These are phyloP conservation scores for Boletus bicolor DNA, from an alignment of 768 basidiomycete species.

Conservation along the genomic window DNA sequence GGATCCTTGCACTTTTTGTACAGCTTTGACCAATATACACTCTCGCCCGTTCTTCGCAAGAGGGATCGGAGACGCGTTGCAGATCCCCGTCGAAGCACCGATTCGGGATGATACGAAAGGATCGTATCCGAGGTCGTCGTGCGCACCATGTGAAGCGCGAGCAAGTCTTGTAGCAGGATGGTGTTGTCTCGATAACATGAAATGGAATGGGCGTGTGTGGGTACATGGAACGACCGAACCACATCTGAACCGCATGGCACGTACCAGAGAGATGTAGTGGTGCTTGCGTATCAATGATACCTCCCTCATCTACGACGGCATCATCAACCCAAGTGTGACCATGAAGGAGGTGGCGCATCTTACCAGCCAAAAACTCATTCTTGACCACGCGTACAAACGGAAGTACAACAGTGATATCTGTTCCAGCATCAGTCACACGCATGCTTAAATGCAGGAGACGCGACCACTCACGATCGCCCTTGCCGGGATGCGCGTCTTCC, in stretches of 20 bases:
- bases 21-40: constrained; percentile 7
- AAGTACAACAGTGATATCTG: constrained; percentile 50
- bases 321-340: background rate
- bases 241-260: background rate
- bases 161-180: constrained; percentile 36
- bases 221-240: background rate
- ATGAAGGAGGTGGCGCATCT: background rate
- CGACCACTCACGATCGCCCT: constrained; percentile 46
- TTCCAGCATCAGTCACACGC: constrained; percentile 9
- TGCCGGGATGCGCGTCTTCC: constrained; percentile 37
- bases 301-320: background rate
- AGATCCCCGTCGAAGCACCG: background rate
- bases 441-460: background rate
- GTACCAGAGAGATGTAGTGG: constrained; percentile 34
- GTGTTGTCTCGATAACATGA: background rate
- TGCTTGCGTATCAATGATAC: background rate
- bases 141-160: constrained; percentile 47
- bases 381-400: constrained; percentile 36
- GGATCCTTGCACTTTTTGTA: constrained; percentile 35
- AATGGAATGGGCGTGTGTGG: background rate
- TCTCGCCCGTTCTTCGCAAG: constrained; percentile 2
- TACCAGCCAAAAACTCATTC: constrained; percentile 7
- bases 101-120: constrained; percentile 11
- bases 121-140: constrained; percentile 13
- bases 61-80: constrained; percentile 8